phyloP scores from a whole-genome alignment of 306 rosid genomes.

The Biancaea sappan region DNA sequence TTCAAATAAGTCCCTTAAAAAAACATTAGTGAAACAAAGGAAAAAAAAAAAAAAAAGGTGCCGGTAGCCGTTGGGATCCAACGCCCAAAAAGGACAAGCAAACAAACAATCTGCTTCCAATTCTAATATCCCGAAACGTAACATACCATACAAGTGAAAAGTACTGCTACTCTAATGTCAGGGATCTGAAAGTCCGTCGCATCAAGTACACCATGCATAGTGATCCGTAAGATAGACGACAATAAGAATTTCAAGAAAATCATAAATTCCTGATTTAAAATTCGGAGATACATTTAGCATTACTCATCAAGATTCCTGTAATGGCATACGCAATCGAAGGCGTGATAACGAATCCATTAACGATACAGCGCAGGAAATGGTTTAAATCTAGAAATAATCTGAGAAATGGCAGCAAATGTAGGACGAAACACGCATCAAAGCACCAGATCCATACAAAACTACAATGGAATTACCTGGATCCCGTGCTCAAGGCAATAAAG shows the following conservation, averaged over 20 bases:
- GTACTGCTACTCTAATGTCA: not conserved
- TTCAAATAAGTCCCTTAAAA: too few relatives aligned
- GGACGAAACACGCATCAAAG: not conserved
- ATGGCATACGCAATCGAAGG: not conserved
- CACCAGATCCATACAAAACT: not conserved
- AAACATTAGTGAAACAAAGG: too few relatives aligned
- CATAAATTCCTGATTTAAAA: not conserved
- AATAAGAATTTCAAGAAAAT: not conserved
- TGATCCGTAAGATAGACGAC: not conserved
- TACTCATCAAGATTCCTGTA: not conserved
- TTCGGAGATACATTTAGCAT: not conserved
- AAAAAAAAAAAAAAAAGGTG: too few relatives aligned
- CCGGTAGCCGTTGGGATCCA: too few relatives aligned
- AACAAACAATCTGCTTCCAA: too few relatives aligned
- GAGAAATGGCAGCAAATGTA: not conserved
- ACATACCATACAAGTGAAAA: not conserved
- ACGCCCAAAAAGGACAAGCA: too few relatives aligned
- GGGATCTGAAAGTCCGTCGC: not conserved
- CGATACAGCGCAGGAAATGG: not conserved
- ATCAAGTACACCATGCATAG: not conserved
- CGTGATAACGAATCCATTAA: not conserved
- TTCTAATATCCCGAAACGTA: not conserved
- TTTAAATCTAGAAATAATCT: not conserved
- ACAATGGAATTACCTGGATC: constrained; percentile 43
- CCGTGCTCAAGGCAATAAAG: constrained; percentile 62